Conservation (phyloP, 23 red algal species). For the Gracilariopsis chorda region DNA sequence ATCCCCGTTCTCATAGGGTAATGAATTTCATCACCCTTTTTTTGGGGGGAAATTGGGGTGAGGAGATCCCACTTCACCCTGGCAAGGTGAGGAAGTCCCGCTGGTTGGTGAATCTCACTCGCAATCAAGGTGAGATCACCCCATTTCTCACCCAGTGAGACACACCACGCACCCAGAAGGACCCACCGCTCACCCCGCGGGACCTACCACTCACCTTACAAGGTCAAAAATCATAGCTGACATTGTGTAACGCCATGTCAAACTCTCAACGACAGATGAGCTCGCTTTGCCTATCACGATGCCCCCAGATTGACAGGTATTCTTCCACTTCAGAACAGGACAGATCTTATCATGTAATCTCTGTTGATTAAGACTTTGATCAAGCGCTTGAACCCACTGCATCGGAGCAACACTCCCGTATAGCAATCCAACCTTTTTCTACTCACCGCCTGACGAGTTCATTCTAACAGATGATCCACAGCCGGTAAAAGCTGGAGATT, state of each 20-base stretch:
- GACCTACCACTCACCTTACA: neutral
- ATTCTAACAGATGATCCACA: too few species aligned
- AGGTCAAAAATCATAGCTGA: neutral
- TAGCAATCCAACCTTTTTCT: too few species aligned
- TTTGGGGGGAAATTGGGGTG: neutral
- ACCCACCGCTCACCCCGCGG: neutral
- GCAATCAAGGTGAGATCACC: neutral
- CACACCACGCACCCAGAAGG: neutral
- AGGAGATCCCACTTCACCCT: neutral
- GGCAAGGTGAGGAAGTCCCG: neutral
- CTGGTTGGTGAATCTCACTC: neutral
- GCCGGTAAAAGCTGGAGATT: too few species aligned
- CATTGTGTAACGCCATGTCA: neutral
- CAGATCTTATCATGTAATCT: neutral
- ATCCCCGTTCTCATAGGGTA: neutral
- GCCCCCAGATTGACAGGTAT: neutral
- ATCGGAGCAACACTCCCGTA: too few species aligned
- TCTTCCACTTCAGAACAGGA: neutral
- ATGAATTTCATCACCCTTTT: neutral
- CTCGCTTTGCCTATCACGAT: neutral
- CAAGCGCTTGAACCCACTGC: neutral
- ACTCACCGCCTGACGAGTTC: too few species aligned
- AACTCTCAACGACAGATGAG: neutral
- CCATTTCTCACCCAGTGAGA: neutral
- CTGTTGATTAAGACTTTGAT: neutral